Percentiles rank a stretch among this genome's conserved stretches.
Conservation (phyloP, 331 rosid genomes). For the Acacia concinna region DNA sequence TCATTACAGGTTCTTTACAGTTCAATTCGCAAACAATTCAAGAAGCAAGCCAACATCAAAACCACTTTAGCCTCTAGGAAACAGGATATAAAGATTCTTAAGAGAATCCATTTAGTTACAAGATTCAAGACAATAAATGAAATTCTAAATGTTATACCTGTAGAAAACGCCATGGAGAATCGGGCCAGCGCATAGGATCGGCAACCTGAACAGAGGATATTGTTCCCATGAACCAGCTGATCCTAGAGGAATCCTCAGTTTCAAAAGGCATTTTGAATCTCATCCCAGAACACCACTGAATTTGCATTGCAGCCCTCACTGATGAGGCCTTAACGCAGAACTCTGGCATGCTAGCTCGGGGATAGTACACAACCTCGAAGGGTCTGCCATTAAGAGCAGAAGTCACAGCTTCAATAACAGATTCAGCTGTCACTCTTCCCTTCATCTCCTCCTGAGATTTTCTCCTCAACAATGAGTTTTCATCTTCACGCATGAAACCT, state of each 20-base stretch:
- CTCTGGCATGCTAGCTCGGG: slow-evolving; percentile 82
- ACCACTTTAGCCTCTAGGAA: slow-evolving; percentile 18
- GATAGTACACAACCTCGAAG: slow-evolving; percentile 83
- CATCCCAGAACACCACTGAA: slow-evolving; percentile 82
- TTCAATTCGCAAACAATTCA: background rate
- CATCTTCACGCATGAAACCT: slow-evolving; percentile 42
- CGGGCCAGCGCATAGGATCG: slow-evolving; percentile 76
- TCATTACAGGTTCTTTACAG: background rate
- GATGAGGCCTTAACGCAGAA: slow-evolving; percentile 74
- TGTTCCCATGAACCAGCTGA: slow-evolving; percentile 99
- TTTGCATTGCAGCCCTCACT: slow-evolving; percentile 75
- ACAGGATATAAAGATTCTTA: slow-evolving; percentile 2
- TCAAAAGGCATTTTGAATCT: slow-evolving; percentile 97
- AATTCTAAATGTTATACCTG: slow-evolving; percentile 52
- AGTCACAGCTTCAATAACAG: slow-evolving; percentile 71
- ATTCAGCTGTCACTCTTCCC: slow-evolving; percentile 54
- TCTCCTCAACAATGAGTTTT: slow-evolving; percentile 18
- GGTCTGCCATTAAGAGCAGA: slow-evolving; percentile 74
- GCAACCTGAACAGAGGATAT: slow-evolving; percentile 68
- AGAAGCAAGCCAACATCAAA: slow-evolving; percentile 14
- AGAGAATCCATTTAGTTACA: background rate
- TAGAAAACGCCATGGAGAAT: slow-evolving; percentile 93
- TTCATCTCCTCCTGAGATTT: slow-evolving; percentile 32
- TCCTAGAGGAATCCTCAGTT: slow-evolving; percentile 88
- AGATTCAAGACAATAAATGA: background rate